phyloP scores from a whole-genome alignment of 1,284 basidiomycete genomes.

The Cutaneotrichosporon sp. region DNA sequence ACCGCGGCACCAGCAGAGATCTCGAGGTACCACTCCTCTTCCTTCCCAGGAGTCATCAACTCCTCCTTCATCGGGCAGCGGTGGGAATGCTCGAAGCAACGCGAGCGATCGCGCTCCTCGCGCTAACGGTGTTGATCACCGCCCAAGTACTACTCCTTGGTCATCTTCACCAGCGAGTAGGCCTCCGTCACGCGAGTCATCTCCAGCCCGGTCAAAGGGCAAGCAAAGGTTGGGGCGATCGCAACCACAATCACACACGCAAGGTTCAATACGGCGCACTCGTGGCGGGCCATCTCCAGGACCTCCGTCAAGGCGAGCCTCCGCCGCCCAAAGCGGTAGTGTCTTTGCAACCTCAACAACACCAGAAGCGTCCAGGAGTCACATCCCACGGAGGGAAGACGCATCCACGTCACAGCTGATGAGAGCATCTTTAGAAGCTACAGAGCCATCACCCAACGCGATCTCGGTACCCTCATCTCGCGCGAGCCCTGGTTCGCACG shows the following conservation, averaged over 20 bases:
- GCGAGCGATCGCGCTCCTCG: slow-evolving; percentile 7
- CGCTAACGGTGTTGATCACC: slow-evolving; percentile 9
- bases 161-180: slow-evolving; percentile 9
- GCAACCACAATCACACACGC: background rate
- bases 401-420: background rate
- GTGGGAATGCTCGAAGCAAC: background rate
- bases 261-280: background rate
- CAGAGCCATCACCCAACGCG: background rate
- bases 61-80: background rate
- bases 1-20: slow-evolving; percentile 1
- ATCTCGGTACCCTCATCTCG: background rate
- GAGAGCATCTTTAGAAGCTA: background rate
- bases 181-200: background rate
- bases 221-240: background rate
- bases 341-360: background rate
- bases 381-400: background rate
- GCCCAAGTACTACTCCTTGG: slow-evolving; percentile 1
- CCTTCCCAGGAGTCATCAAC: background rate
- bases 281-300: background rate
- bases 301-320: background rate
- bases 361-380: background rate
- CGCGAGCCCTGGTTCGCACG: background rate
- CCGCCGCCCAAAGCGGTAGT: background rate
- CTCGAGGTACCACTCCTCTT: background rate
- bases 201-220: background rate